A percentile compares a stretch with the other conserved stretches of the same genome.
Conservation (phyloP, 2,329 filamentous ascomycete species). For the Lachnellula arida region DNA sequence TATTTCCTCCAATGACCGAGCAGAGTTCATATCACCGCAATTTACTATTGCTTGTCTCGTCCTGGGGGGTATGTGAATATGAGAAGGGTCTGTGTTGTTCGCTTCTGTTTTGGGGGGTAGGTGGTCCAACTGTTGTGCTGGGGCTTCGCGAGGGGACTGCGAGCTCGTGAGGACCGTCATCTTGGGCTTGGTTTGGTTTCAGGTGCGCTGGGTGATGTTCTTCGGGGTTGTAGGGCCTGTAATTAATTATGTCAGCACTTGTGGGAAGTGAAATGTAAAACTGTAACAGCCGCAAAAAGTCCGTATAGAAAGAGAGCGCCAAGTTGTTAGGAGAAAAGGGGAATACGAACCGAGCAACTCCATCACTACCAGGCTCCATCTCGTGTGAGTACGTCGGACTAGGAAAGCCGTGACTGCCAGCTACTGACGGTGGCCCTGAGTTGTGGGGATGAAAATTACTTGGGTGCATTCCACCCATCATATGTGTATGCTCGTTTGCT, state of each 20-base stretch:
- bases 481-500: conserved; percentile 13
- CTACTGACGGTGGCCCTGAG: conserved; percentile 2
- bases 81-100: conserved; percentile 11
- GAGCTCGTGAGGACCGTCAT: conserved; percentile 3
- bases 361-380: conserved; percentile 2
- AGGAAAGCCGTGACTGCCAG: conserved; percentile 8
- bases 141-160: conserved; percentile 1
- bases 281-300: not conserved
- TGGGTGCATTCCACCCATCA: conserved; percentile 13
- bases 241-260: not conserved
- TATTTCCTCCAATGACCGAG: too few species aligned
- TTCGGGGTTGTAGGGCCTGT: conserved; percentile 9
- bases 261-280: not conserved
- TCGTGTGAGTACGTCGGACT: conserved; percentile 16
- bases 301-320: not conserved
- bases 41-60: not conserved
- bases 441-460: conserved; percentile 2
- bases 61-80: conserved; percentile 11
- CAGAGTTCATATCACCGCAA: not conserved
- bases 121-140: not conserved
- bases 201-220: not conserved
- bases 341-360: conserved; percentile 9
- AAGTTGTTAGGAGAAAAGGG: not conserved
- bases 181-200: not conserved
- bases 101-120: not conserved